Evolutionary conservation across 345 rosid genomes (phyloP).

Genomic region (Turritis glabra): DNA sequence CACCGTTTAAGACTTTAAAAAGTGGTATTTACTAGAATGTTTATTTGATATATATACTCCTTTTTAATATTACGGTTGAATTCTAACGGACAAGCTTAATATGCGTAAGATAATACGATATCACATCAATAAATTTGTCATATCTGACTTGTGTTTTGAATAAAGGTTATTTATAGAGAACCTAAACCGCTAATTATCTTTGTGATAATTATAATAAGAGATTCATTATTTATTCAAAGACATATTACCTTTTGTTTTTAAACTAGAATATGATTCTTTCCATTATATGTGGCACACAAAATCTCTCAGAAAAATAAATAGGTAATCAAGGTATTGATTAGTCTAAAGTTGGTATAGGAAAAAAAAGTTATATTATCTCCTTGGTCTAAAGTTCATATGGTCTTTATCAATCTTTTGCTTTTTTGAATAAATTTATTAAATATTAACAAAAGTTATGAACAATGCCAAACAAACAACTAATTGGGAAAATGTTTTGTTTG

Average conservation of each 20-base stretch:
- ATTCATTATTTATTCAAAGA: slow-evolving; percentile 28
- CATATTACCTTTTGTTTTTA: slow-evolving; percentile 20
- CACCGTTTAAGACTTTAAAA: neutral
- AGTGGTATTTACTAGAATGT: neutral
- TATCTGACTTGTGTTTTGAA: slow-evolving; percentile 24
- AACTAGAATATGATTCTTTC: slow-evolving; percentile 43
- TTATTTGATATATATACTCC: neutral
- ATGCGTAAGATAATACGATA: slow-evolving; percentile 7
- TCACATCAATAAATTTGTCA: slow-evolving; percentile 40
- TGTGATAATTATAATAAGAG: slow-evolving; percentile 14
- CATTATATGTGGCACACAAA: slow-evolving; percentile 42
- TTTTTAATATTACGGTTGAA: neutral
- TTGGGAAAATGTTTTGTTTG: neutral
- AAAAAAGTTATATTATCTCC: slow-evolving; percentile 32
- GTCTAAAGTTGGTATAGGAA: slow-evolving; percentile 37
- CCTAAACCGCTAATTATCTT: slow-evolving; percentile 29
- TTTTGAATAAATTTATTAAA: neutral
- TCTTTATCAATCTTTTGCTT: slow-evolving; percentile 32
- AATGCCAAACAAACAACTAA: neutral
- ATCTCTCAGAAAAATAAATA: slow-evolving; percentile 20
- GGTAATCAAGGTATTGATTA: slow-evolving; percentile 23
- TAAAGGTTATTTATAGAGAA: slow-evolving; percentile 18
- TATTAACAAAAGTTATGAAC: neutral
- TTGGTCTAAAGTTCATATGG: slow-evolving; percentile 33
- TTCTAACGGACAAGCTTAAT: slow-evolving; percentile 26